Percentiles rank a stretch among this genome's conserved stretches.
These are phyloP conservation scores for Grosmannia clavigera DNA, from an alignment of 2,329 filamentous ascomycete species.

Conservation along the genomic window DNA sequence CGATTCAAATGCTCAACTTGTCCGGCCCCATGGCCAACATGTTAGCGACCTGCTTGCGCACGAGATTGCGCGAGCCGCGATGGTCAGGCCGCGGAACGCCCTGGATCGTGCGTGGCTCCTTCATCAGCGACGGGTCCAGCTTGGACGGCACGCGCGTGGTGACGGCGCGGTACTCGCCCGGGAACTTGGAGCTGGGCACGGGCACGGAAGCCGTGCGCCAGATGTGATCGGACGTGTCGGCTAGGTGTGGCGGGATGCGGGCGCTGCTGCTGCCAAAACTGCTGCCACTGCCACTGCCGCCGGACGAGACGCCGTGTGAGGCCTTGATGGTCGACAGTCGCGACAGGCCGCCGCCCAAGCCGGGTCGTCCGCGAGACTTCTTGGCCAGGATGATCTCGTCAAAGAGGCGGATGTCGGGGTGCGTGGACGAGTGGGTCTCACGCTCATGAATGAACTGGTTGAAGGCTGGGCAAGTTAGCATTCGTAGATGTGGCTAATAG, in stretches of 20 bases:
- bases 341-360: constrained; percentile 40
- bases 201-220: constrained; percentile 59
- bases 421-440: constrained; percentile 49
- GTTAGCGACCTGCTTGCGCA: constrained; percentile 41
- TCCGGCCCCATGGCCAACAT: constrained; percentile 15
- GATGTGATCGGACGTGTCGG: constrained; percentile 64
- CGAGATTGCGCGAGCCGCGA: constrained; percentile 34
- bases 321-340: constrained; percentile 47
- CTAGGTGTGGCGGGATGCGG: constrained; percentile 48
- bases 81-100: constrained; percentile 59
- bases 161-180: constrained; percentile 48
- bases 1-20: not conserved
- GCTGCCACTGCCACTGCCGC: not conserved
- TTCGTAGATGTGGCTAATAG: no score
- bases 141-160: constrained; percentile 63
- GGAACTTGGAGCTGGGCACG: constrained; percentile 47
- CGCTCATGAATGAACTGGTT: constrained; percentile 79
- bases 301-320: constrained; percentile 36
- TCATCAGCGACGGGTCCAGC: constrained; percentile 78
- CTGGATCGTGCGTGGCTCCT: constrained; percentile 80
- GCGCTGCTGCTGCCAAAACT: not conserved
- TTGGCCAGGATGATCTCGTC: constrained; percentile 78
- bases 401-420: constrained; percentile 61
- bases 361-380: constrained; percentile 51
- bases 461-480: constrained; percentile 35